Evolutionary conservation across 306 rosid species (phyloP), one percentile per base, ranked within the genome.

Genomic region (Begonia fuchsioides): DNA sequence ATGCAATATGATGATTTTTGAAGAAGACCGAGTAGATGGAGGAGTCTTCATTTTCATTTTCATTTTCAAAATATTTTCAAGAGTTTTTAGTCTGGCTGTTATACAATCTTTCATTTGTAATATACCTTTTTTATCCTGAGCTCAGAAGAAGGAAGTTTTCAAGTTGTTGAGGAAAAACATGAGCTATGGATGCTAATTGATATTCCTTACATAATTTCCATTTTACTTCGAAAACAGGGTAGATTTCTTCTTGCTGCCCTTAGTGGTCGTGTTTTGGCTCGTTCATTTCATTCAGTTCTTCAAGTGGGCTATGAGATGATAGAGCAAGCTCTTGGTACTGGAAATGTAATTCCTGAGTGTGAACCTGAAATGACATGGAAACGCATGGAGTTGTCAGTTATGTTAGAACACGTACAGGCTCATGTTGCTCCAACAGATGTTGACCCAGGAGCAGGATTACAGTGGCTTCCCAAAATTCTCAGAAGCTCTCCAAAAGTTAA

Each of bases 401-500:
- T 92, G 99, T 66, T 92, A 76, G 93, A 86, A 78, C 81, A 86
- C 32, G 99, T 92, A 44, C 96, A 92, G 69, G 99, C 99, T 66
- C 99, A 92, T 77, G 99, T 92, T 58, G 99, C 99, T 13, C 99
- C 99, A 35, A 92, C 99, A 38, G 99, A 92, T 77, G 94, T 92
- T 75, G 99, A 92, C 72, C 99, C 87, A 17, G 99, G 99, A 50
- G 99, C 99, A 65, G 99, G 99, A 54, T 62, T 92, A 71, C 99
- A 92, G 75, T 92, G 99, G 99, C 99, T 92, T 64, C 99, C 96
- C 1, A 75, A 79, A 76, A 82, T 92, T 73, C 81, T 69, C 47
- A 75, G 77, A 75, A 92, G 81, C 73, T 92, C 99, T 59, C 99
- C 99, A 18, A 86, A 92, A 80, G 96, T 86, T 44, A 79, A 79